Percentiles rank a stretch among this genome's conserved stretches.
Conservation (phyloP, 208 protist species). For the Crithidia fasciculata region DNA sequence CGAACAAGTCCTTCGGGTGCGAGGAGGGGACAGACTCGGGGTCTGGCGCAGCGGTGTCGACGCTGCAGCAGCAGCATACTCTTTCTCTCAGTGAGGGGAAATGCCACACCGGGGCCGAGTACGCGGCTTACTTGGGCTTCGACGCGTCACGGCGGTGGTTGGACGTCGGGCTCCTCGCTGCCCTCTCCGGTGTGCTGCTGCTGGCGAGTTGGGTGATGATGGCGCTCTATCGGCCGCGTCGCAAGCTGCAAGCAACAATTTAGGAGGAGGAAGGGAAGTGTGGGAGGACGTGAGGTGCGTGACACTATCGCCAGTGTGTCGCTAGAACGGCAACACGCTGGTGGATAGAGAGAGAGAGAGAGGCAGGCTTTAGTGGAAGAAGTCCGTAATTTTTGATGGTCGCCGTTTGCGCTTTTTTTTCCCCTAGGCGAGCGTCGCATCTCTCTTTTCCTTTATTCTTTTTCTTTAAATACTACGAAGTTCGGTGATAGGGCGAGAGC, state of each 20-base stretch:
- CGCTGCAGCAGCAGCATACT: neutral
- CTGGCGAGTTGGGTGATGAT: conserved; percentile 49
- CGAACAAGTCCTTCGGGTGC: conserved; percentile 53
- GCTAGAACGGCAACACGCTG: too few relatives aligned
- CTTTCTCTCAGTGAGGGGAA: neutral
- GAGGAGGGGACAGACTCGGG: neutral
- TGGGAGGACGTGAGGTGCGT: too few relatives aligned
- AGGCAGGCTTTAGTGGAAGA: too few relatives aligned
- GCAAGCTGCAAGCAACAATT: conserved; percentile 4
- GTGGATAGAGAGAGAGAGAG: too few relatives aligned
- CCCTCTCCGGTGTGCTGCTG: conserved; percentile 42
- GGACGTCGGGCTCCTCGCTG: conserved; percentile 50
- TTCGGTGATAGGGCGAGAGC: too few relatives aligned
- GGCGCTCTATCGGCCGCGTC: conserved; percentile 35
- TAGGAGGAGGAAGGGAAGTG: neutral
- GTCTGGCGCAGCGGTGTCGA: neutral
- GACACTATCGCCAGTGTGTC: too few relatives aligned
- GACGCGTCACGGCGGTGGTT: conserved; percentile 37
- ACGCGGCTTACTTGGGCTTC: conserved; percentile 65
- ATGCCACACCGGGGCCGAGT: conserved; percentile 66
- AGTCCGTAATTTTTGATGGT: too few relatives aligned
- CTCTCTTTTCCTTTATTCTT: too few relatives aligned
- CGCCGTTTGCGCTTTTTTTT: too few relatives aligned
- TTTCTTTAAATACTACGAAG: too few relatives aligned
- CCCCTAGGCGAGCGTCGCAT: too few relatives aligned